These are phyloP conservation scores for Sugiyamaella qingdaonensis DNA, from an alignment of 805 yeast species.

Conservation along the genomic window DNA sequence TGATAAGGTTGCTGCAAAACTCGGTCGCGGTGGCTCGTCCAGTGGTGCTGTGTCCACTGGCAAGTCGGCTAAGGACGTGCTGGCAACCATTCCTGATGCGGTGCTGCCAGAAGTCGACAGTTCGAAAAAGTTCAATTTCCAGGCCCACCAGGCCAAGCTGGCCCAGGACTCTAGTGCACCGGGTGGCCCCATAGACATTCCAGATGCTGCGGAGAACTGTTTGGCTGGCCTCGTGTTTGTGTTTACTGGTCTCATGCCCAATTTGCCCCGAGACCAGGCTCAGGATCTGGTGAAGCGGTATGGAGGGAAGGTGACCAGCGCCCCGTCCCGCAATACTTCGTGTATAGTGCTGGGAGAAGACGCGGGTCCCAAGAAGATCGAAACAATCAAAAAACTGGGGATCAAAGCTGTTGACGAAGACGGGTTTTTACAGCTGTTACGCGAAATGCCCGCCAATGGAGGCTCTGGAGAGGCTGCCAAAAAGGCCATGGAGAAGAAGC, in stretches of 20 bases:
- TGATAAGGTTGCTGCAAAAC: neutral
- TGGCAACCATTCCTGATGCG: slow-evolving; percentile 70
- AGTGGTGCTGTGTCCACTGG: neutral
- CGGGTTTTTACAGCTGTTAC: slow-evolving; percentile 72
- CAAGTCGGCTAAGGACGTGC: slow-evolving; percentile 48
- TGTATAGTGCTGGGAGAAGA: slow-evolving; percentile 90
- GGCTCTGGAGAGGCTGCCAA: slow-evolving; percentile 80
- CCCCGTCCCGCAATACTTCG: slow-evolving; percentile 80
- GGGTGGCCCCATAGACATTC: slow-evolving; percentile 45
- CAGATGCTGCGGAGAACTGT: slow-evolving; percentile 83
- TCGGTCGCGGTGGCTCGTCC: neutral
- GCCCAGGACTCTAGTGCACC: slow-evolving; percentile 8
- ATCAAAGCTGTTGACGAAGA: slow-evolving; percentile 83
- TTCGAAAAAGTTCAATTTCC: slow-evolving; percentile 48
- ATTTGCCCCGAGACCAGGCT: slow-evolving; percentile 68
- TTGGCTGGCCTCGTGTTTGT: slow-evolving; percentile 85
- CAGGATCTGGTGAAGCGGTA: slow-evolving; percentile 75
- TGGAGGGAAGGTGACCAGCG: slow-evolving; percentile 83
- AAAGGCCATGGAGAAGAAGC: slow-evolving; percentile 63
- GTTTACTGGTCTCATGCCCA: slow-evolving; percentile 86
- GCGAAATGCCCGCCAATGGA: slow-evolving; percentile 86
- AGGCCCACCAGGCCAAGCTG: slow-evolving; percentile 52
- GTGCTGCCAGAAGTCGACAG: slow-evolving; percentile 51
- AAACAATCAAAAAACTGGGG: slow-evolving; percentile 65
- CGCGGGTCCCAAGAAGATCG: slow-evolving; percentile 94